phyloP scores from a whole-genome alignment of 768 basidiomycete species.

The Suillus fuscotomentosus region DNA sequence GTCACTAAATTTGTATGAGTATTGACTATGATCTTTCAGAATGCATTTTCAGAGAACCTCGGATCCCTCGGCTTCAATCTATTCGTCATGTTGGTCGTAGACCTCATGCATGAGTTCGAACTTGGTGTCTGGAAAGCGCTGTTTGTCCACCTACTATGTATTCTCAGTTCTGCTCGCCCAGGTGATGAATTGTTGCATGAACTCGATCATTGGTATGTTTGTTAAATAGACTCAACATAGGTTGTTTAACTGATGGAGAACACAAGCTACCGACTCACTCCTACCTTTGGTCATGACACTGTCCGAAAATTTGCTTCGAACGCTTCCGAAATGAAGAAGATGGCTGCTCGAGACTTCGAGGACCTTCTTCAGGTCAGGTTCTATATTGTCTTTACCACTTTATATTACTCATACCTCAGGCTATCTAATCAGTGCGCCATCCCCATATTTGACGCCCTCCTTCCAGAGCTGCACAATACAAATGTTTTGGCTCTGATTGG shows the following conservation, averaged over 20 bases:
- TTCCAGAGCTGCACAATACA: constrained; percentile 12
- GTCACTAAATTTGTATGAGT: not conserved
- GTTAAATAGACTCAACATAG: not conserved
- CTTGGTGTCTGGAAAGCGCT: constrained; percentile 30
- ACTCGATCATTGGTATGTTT: constrained; percentile 10
- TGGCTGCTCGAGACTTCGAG: constrained; percentile 31
- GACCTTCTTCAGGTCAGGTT: constrained; percentile 31
- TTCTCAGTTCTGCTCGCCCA: constrained; percentile 14
- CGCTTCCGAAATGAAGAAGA: constrained; percentile 17
- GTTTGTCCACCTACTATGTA: constrained; percentile 26
- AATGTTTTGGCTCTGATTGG: constrained; percentile 16
- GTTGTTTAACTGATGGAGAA: not conserved
- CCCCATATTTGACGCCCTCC: constrained; percentile 8
- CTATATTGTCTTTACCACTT: not conserved
- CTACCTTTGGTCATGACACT: constrained; percentile 23
- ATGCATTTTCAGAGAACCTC: constrained; percentile 24
- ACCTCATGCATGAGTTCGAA: constrained; percentile 32
- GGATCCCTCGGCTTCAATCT: constrained; percentile 17
- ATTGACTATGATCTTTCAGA: constrained; percentile 16
- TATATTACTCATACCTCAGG: not conserved
- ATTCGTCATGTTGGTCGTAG: constrained; percentile 22
- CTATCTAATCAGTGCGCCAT: constrained; percentile 9
- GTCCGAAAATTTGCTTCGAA: constrained; percentile 24
- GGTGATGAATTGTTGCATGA: constrained; percentile 10
- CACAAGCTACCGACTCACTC: constrained; percentile 20